phyloP scores from a whole-genome alignment of 768 basidiomycete species.

The Gelatoporia subvermispora region DNA sequence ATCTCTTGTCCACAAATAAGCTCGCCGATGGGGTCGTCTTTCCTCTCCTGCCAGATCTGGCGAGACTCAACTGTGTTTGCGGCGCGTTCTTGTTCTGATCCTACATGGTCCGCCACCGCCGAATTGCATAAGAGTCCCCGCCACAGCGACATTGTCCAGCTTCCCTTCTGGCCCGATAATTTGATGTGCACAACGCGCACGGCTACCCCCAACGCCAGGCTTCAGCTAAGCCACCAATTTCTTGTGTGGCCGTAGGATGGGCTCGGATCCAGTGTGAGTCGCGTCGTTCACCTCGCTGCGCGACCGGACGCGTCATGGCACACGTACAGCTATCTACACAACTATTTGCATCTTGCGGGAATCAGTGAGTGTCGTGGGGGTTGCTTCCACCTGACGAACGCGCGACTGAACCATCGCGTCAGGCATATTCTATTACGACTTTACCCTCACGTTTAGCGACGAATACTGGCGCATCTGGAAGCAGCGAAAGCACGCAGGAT shows the following conservation, averaged over 20 bases:
- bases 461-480: constrained; percentile 45
- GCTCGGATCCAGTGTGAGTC: background rate
- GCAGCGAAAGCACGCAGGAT: constrained; percentile 32
- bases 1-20: no score
- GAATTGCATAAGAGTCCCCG: no score
- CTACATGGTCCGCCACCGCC: no score
- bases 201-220: no score
- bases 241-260: constrained; percentile 1
- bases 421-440: constrained; percentile 29
- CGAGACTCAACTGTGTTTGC: no score
- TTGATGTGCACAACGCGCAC: no score
- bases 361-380: constrained; percentile 9
- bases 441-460: constrained; percentile 23
- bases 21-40: no score
- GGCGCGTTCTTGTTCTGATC: no score
- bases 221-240: constrained; percentile 3
- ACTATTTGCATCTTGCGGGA: constrained; percentile 20
- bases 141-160: no score
- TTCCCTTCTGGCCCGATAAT: no score
- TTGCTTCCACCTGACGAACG: background rate
- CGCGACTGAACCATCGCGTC: background rate
- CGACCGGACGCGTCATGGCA: background rate
- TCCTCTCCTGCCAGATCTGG: no score
- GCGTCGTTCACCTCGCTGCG: background rate
- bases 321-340: constrained; percentile 15